Evolutionary conservation across 164 flowering plant genomes (phyloP).

Genomic region (Litsea cubeba): DNA sequence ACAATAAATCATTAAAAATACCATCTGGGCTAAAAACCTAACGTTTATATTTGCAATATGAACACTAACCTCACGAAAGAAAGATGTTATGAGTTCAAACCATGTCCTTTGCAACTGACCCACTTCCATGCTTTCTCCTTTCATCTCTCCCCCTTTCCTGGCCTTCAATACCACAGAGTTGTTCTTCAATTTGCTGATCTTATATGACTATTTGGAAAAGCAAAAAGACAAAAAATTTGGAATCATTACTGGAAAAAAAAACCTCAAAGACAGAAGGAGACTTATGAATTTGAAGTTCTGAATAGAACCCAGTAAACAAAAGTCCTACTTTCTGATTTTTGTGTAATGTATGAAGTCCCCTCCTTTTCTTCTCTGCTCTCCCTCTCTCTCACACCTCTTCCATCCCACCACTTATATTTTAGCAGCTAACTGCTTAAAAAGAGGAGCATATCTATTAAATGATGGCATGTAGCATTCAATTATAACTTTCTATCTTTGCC

Average conservation of each 20-base stretch:
- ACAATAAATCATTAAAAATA: neutral
- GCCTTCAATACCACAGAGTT: neutral
- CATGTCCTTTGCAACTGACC: slow-evolving; percentile 54
- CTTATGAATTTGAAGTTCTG: slow-evolving; percentile 21
- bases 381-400: slow-evolving; percentile 10
- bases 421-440: neutral
- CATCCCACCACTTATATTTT: neutral
- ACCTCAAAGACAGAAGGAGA: slow-evolving; percentile 13
- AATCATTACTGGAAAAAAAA: slow-evolving; percentile 13
- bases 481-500: neutral
- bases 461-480: slow-evolving; percentile 5
- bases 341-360: neutral
- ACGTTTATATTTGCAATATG: neutral
- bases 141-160: slow-evolving; percentile 9
- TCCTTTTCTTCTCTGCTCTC: slow-evolving; percentile 2
- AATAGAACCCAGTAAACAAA: slow-evolving; percentile 11
- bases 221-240: slow-evolving; percentile 2
- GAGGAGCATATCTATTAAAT: neutral
- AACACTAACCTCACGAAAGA: slow-evolving; percentile 53
- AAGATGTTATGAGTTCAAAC: slow-evolving; percentile 42
- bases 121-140: slow-evolving; percentile 39
- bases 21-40: too few species aligned
- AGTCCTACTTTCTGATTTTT: neutral
- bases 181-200: neutral
- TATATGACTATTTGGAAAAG: neutral